A percentile compares a stretch with the other conserved stretches of the same genome.
Evolutionary conservation across 2,329 filamentous ascomycete species (phyloP).

Genomic region (Coniochaeta prunicola): DNA sequence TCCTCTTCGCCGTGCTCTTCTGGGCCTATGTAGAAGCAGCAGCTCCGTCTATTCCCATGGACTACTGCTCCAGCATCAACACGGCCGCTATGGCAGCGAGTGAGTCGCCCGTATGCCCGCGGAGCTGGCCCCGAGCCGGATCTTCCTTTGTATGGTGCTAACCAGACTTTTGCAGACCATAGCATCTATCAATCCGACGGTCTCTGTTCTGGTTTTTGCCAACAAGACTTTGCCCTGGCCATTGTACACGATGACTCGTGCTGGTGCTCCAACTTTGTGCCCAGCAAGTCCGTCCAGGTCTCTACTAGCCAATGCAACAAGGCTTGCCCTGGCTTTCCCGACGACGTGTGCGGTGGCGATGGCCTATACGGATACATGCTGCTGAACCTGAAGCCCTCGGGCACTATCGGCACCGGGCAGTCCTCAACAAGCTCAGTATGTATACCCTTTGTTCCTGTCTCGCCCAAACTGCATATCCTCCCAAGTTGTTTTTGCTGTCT

Average conservation of each 20-base stretch:
- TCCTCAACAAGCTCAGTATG: background rate
- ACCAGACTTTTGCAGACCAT: slow-evolving; percentile 29
- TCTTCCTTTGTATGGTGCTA: background rate
- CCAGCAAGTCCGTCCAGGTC: slow-evolving; percentile 34
- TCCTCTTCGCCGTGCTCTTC: slow-evolving; percentile 13
- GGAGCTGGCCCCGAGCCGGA: background rate
- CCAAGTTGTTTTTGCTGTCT: background rate
- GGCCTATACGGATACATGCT: slow-evolving; percentile 60
- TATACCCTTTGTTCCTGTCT: slow-evolving; percentile 1
- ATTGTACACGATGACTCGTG: slow-evolving; percentile 59
- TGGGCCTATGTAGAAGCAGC: slow-evolving; percentile 14
- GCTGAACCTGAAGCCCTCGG: slow-evolving; percentile 22
- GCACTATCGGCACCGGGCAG: background rate
- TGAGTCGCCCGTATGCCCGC: slow-evolving; percentile 21
- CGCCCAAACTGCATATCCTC: background rate
- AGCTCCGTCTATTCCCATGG: slow-evolving; percentile 24
- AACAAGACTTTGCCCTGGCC: slow-evolving; percentile 53
- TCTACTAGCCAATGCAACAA: slow-evolving; percentile 41
- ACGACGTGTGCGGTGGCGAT: slow-evolving; percentile 58
- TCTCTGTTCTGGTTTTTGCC: slow-evolving; percentile 56
- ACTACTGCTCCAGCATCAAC: slow-evolving; percentile 40
- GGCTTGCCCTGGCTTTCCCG: slow-evolving; percentile 61
- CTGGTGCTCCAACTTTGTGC: slow-evolving; percentile 69
- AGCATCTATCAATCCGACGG: slow-evolving; percentile 63
- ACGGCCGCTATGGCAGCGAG: slow-evolving; percentile 33